Base-by-base conservation (phyloP, 2,329 filamentous ascomycete genomes). In the Westerdykella sp. region DNA sequence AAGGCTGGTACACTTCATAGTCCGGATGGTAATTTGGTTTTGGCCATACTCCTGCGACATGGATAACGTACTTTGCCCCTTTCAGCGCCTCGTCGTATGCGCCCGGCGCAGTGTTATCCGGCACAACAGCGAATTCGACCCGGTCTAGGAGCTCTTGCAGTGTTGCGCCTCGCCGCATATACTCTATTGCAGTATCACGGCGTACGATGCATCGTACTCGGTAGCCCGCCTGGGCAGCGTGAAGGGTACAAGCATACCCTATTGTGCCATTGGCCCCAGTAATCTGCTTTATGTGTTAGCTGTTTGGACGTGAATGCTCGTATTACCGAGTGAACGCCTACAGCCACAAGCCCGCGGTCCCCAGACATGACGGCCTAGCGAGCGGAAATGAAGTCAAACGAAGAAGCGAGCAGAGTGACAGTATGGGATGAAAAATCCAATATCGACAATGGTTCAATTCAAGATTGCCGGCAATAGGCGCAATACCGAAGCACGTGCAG, bases 241-340 rank as follows among this genome's bases (percentile, higher is more conserved):
- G 49, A 1, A 60, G 39, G 4, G 55, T 50, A 34, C 53, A 60
- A 10, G 54, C 54, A 37, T 64, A 65, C 11, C 62, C 62, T 21
- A 65, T 65, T 4, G 59, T 62, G 31, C 62, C 61, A 39, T 66
- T 66, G 30, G 59, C 58, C 25, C 62, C 62, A 3, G 62, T 66
- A 11, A 66, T 59, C 62, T 66, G 37, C 12, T 34, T 38, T 38
- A 35, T 31, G 40, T 28, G 7, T 28, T 28, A 28, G 25, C 25
- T 28, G 25, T 12, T 28, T 28, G 25, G 18, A 28, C 25, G 25
- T 10, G 25, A 4, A 28, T 10, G 9, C 11, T 28, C 25, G 7
- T 28, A 28, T 28, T 2, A 4, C 7, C 11, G 9, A 25, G 25
- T 28, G 25, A 28, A 12, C 25, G 25, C 25, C 7, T 28, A 28